Conservation (phyloP, 352 stramenopile genomes). For the Salisapilia sapeloensis region DNA sequence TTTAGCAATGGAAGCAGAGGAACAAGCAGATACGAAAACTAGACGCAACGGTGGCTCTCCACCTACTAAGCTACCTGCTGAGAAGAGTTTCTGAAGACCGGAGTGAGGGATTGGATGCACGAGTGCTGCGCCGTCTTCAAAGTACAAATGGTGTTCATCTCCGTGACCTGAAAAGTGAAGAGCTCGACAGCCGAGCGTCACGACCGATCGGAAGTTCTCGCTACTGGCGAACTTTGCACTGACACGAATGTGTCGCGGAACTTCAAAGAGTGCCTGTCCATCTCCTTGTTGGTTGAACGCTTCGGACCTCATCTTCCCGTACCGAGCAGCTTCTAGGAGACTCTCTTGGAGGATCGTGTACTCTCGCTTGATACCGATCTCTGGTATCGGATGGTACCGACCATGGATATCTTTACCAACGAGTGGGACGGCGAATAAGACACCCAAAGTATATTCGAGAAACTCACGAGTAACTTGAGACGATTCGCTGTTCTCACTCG, state of each 20-base stretch:
- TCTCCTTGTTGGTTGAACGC: conserved; percentile 1
- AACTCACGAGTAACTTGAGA: conserved; percentile 36
- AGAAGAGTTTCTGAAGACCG: conserved; percentile 51
- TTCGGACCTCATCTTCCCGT: conserved; percentile 16
- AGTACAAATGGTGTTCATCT: conserved; percentile 84
- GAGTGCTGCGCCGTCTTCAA: conserved; percentile 84
- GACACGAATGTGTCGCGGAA: conserved; percentile 77
- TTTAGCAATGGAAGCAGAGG: conserved; percentile 50
- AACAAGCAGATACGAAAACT: conserved; percentile 71
- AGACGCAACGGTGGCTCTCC: conserved; percentile 35
- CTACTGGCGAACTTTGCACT: conserved; percentile 89
- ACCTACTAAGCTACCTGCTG: conserved; percentile 13
- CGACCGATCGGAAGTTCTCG: conserved; percentile 81
- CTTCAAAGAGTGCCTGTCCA: conserved; percentile 25
- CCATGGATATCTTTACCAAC: conserved; percentile 83
- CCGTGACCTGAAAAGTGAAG: conserved; percentile 93
- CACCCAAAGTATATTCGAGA: conserved; percentile 74
- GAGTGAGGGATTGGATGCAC: conserved; percentile 63
- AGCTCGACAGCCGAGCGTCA: conserved; percentile 83
- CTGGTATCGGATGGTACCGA: conserved; percentile 83
- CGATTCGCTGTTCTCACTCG: conserved; percentile 22
- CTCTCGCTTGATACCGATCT: conserved; percentile 65
- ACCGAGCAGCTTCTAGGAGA: conserved; percentile 50
- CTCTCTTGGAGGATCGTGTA: conserved; percentile 70
- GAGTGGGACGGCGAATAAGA: conserved; percentile 89